phyloP scores from a whole-genome alignment of 169 alveolate genomes.

The Cryptosporidium ubiquitum region DNA sequence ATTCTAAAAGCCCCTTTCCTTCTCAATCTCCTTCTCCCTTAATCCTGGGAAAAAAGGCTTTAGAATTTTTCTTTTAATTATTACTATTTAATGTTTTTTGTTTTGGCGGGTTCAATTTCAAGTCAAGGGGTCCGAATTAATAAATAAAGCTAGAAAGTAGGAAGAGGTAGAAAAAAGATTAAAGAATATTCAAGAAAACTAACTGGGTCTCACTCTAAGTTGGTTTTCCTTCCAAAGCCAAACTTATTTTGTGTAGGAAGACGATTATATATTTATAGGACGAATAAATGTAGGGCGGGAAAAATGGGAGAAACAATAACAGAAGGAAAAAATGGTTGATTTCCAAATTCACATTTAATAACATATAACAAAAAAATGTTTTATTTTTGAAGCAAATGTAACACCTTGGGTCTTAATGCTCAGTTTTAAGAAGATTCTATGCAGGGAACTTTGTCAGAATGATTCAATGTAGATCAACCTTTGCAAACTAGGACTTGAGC shows the following conservation, averaged over 20 bases:
- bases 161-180: background rate
- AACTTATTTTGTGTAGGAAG: background rate
- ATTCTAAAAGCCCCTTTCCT: background rate
- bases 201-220: background rate
- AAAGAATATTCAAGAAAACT: background rate
- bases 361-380: too few species aligned
- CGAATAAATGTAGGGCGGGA: too few species aligned
- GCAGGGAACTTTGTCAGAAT: background rate
- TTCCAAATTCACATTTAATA: background rate
- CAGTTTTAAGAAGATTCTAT: too few species aligned
- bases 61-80: background rate
- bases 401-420: too few species aligned
- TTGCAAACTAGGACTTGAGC: background rate
- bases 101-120: background rate
- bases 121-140: background rate
- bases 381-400: background rate
- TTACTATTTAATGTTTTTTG: background rate
- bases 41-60: background rate
- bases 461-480: background rate
- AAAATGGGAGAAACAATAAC: too few species aligned
- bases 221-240: too few species aligned
- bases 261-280: background rate
- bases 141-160: too few species aligned
- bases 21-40: background rate
- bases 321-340: too few species aligned